Evolutionary conservation across 257 asterid genomes (phyloP).

Genomic region (Solanum clarkiae): DNA sequence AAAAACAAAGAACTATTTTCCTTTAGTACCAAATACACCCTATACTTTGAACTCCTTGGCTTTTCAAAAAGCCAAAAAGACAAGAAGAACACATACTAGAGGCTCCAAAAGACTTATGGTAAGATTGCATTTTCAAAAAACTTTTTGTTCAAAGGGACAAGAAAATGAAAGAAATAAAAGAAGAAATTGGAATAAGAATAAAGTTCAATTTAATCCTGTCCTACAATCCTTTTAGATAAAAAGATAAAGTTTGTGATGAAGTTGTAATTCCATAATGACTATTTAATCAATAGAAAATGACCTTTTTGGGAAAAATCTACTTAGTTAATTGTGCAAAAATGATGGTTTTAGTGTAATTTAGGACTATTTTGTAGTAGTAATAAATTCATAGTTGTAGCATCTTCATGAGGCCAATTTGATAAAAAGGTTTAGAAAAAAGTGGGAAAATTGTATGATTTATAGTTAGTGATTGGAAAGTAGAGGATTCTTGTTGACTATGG

Average conservation of each 20-base stretch:
- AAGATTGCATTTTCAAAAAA: neutral
- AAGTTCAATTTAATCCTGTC: neutral
- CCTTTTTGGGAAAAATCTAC: neutral
- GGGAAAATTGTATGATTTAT: neutral
- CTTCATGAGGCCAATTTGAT: neutral
- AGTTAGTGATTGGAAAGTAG: neutral
- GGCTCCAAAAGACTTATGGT: slow-evolving; percentile 11
- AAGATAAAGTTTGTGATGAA: neutral
- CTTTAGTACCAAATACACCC: neutral
- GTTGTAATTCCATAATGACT: neutral
- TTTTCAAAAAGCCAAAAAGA: neutral
- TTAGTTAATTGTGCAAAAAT: neutral
- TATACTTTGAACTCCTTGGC: neutral
- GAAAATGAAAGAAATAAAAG: slow-evolving; percentile 23
- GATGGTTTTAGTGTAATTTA: neutral
- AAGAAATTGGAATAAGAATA: slow-evolving; percentile 17
- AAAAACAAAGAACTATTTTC: neutral
- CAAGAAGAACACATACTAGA: neutral
- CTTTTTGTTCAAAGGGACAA: slow-evolving; percentile 4
- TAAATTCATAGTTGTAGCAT: neutral
- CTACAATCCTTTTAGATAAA: neutral
- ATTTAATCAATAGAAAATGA: neutral
- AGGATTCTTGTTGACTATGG: neutral
- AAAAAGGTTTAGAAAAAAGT: neutral
- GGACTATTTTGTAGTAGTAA: neutral